Evolutionary conservation across 179 eudicot genomes (phyloP), one percentile per base, ranked within the genome.

Genomic region (Beta corolliflora): DNA sequence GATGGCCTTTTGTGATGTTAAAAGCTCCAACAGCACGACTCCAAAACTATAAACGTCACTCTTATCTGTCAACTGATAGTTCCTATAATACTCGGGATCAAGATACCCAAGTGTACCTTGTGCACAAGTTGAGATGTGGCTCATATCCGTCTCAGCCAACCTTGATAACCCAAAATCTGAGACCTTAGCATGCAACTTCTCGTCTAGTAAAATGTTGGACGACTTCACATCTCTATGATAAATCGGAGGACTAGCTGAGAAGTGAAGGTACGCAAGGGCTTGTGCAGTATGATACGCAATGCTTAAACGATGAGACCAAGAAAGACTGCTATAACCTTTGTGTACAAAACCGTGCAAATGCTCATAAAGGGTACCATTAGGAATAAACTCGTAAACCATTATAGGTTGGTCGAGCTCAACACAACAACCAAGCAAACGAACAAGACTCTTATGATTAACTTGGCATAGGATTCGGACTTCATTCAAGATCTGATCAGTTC

Each of bases 191-290:
- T 90, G 82, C 84, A 94, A n/a, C 75, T 91, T 92, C 54, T 92
- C 88, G 23, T 92, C 97, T 4, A 94, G 86, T 72, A 94, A 80
- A 50, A 94, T 94, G 80, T 94, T 94, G 80, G 93, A 90, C 0
- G 98, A 94, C 78, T 94, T 94, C 13, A 92, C 95, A 73, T 94
- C 95, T 0, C 97, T 89, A 59, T 94, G 98, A 77, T 92, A 92
- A 46, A 94, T 94, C 0, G 92, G 93, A 2, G 97, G 93, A 8
- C 80, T 81, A 0, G 97, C 95, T 0, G 93, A 87, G 85, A 87
- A 93, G 83, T 93, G 97, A 45, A 93, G 90, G 84, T 93, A 93
- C 2, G 98, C 89, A 1, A 94, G 87, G 0, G 92, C 97, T 78
- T 94, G 93, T 0, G 98, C 97, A 3, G 98, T 94, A 0, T 86